phyloP scores from a whole-genome alignment of 2,329 filamentous ascomycete genomes.

The Phialophora verrucosa region DNA sequence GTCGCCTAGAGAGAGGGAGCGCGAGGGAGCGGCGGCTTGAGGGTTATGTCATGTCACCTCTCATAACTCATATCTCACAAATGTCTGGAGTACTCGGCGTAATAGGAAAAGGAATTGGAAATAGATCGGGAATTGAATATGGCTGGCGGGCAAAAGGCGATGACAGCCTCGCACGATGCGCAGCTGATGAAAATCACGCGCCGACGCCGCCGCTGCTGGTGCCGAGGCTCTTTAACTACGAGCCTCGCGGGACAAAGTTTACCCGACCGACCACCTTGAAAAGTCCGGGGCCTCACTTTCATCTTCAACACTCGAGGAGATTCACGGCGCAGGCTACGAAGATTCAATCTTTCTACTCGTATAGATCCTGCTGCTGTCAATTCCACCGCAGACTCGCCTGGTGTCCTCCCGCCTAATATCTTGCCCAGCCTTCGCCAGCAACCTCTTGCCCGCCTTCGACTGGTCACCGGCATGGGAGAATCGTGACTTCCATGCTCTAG shows the following conservation, averaged over 20 bases:
- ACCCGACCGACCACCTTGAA: background rate
- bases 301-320: background rate
- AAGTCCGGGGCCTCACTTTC: background rate
- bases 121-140: background rate
- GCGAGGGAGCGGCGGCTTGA: background rate
- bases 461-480: slow-evolving; percentile 65
- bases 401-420: slow-evolving; percentile 14
- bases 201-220: too few relatives aligned
- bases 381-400: slow-evolving; percentile 11
- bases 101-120: background rate
- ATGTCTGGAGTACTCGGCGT: background rate
- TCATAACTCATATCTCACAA: background rate
- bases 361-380: background rate
- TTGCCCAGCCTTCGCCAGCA: slow-evolving; percentile 8
- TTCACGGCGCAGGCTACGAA: background rate
- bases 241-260: background rate
- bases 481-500: slow-evolving; percentile 74
- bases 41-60: slow-evolving; percentile 7
- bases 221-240: background rate
- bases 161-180: background rate
- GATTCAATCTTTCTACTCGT: background rate
- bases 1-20: slow-evolving; percentile 4
- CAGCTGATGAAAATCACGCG: background rate
- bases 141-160: background rate
- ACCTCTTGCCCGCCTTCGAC: slow-evolving; percentile 2